Evolutionary conservation across 106 monocot genomes (phyloP).

Genomic region (Allium sativum): DNA sequence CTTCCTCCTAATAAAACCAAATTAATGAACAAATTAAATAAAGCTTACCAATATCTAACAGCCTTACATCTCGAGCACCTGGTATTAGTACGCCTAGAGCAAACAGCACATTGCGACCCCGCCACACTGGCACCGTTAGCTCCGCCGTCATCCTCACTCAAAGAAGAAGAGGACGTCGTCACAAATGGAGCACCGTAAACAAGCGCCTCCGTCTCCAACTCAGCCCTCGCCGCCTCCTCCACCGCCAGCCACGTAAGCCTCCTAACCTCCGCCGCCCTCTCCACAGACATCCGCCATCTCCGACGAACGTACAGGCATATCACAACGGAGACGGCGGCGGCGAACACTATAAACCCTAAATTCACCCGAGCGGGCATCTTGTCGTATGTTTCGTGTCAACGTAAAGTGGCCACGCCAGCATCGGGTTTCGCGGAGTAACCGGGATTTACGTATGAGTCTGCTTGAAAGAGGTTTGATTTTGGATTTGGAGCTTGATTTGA

Average conservation of each 20-base stretch:
- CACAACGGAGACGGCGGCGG: background rate
- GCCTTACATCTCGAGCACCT: slow-evolving; percentile 35
- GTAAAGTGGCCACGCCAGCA: slow-evolving; percentile 6
- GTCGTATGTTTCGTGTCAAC: background rate
- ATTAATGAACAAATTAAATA: background rate
- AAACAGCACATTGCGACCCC: slow-evolving; percentile 23
- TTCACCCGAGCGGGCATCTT: slow-evolving; percentile 14
- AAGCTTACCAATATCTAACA: slow-evolving; percentile 33
- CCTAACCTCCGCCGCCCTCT: slow-evolving; percentile 23
- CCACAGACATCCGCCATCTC: slow-evolving; percentile 22
- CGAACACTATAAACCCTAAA: slow-evolving; percentile 14
- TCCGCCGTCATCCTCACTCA: background rate
- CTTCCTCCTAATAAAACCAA: background rate
- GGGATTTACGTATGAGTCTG: too few species aligned
- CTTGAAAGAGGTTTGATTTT: too few species aligned
- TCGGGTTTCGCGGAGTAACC: background rate
- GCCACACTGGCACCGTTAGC: background rate
- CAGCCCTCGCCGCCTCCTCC: slow-evolving; percentile 18
- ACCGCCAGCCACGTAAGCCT: slow-evolving; percentile 12
- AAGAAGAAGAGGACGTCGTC: background rate
- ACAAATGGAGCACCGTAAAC: background rate
- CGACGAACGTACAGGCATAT: background rate
- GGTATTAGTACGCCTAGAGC: slow-evolving; percentile 20
- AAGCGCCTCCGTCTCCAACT: slow-evolving; percentile 10
- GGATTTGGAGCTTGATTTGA: too few species aligned